Evolutionary conservation across 345 rosid genomes (phyloP), one percentile per base, ranked within the genome.

Genomic region (Crucihimalaya himalaica): DNA sequence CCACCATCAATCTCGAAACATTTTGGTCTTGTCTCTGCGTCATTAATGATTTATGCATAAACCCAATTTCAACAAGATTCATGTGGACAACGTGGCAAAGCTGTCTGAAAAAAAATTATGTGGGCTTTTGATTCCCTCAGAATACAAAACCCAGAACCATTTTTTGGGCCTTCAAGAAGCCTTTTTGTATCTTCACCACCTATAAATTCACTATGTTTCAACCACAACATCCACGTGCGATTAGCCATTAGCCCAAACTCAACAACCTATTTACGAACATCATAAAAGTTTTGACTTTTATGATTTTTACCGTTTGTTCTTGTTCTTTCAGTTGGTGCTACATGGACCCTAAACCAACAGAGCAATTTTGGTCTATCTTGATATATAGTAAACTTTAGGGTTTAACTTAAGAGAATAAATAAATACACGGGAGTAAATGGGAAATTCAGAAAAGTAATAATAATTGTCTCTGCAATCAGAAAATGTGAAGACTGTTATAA

Each of bases 181-280:
- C 73, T 32, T 51, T 27, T 74, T 15, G 5, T 8, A 8, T 54
- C 65, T 54, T 55, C 34, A 47, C 40, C 46, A 76, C 79, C 79
- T 62, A 69, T 70, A 76, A 76, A 29, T 2, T 42, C 42, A 8
- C 25, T 5, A 13, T 45, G 58, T 20, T 61, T 69, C 10, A 9
- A 27, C 1, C 75, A 76, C 60, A 62, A 46, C 53, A 69, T 76
- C 5, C 70, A 76, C 79, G 79, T 76, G 79, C 59, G 52, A 34
- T 15, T 42, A 15, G 34, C 28, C 19, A 67, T 40, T 11, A 48
- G 37, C 69, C 21, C 31, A 68, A 32, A 62, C 75, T 69, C 74
- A 76, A 10, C 79, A 14, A 76, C 79, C 74, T 25, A 46, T 62
- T 52, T 43, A 54, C 9, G 5, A 37, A 51, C 20, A 50, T 50